A percentile compares a stretch with the other conserved stretches of the same genome.
These are phyloP conservation scores for Rutstroemia sydowiana DNA, from an alignment of 2,329 filamentous ascomycete species.

Conservation along the genomic window DNA sequence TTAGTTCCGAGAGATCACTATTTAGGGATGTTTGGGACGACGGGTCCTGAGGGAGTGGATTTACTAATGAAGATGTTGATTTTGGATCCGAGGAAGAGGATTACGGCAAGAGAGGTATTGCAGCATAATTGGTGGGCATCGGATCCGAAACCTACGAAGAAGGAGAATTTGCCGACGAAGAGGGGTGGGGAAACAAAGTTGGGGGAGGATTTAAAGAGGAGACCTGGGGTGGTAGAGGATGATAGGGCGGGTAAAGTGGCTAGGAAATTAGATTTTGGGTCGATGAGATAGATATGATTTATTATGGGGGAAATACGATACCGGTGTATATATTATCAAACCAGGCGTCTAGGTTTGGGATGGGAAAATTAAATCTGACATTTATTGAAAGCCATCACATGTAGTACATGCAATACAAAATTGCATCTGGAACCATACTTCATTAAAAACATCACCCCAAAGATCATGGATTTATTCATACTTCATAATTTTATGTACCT, in stretches of 20 bases:
- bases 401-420: no score
- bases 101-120: conserved; percentile 70
- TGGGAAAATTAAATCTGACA: background rate
- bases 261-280: conserved; percentile 29
- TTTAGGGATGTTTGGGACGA: conserved; percentile 67
- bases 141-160: conserved; percentile 75
- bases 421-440: no score
- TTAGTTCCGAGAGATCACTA: conserved; percentile 66
- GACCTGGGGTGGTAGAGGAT: conserved; percentile 62
- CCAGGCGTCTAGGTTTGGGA: conserved; percentile 4
- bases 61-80: conserved; percentile 77
- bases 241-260: conserved; percentile 55
- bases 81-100: conserved; percentile 79
- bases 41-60: conserved; percentile 78
- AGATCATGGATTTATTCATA: background rate
- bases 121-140: conserved; percentile 80
- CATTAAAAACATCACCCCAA: no score
- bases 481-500: background rate
- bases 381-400: no score
- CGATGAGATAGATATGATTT: conserved; percentile 18
- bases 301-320: background rate
- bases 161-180: conserved; percentile 75
- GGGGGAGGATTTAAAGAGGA: conserved; percentile 59
- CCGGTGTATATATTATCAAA: background rate
- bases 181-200: conserved; percentile 66